A percentile compares a stretch with the other conserved stretches of the same genome.
phyloP scores from a whole-genome alignment of 768 basidiomycete species.

The Dioszegia crocea region DNA sequence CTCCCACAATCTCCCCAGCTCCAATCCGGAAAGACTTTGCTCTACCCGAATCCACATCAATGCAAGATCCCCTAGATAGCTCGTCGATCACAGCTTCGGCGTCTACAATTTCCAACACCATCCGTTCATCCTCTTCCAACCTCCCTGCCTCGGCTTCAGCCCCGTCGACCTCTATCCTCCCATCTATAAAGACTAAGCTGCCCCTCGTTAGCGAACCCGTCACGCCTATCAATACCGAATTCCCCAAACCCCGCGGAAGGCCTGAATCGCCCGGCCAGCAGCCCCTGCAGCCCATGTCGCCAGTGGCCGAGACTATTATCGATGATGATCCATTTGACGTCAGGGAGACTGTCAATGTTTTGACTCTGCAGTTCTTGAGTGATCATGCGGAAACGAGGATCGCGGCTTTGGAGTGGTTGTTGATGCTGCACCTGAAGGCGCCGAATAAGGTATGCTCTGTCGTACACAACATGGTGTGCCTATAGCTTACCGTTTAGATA shows the following conservation, averaged over 20 bases:
- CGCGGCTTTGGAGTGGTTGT: conserved; percentile 92
- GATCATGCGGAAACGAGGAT: conserved; percentile 96
- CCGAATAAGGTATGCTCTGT: conserved; percentile 80
- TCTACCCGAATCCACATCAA: conserved; percentile 13
- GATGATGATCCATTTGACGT: conserved; percentile 82
- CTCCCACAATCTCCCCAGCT: conserved; percentile 26
- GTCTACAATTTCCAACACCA: background rate
- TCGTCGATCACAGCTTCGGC: conserved; percentile 57
- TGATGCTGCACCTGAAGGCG: conserved; percentile 97
- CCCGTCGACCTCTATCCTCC: conserved; percentile 14
- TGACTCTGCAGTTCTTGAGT: conserved; percentile 89
- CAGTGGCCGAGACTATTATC: conserved; percentile 35
- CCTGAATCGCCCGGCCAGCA: conserved; percentile 56
- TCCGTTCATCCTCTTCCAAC: conserved; percentile 6
- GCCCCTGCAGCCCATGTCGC: conserved; percentile 17
- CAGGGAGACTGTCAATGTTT: conserved; percentile 81
- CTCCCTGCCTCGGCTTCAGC: conserved; percentile 18
- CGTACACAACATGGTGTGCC: too few species aligned
- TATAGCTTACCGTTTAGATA: conserved; percentile 59
- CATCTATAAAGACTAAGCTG: conserved; percentile 24
- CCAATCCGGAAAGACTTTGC: conserved; percentile 32
- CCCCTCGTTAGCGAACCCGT: conserved; percentile 33
- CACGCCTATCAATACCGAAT: conserved; percentile 42
- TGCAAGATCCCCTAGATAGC: conserved; percentile 34
- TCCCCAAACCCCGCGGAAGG: conserved; percentile 52